phyloP scores from a whole-genome alignment of 1,139 yeast genomes.

The Lodderomyces theae region DNA sequence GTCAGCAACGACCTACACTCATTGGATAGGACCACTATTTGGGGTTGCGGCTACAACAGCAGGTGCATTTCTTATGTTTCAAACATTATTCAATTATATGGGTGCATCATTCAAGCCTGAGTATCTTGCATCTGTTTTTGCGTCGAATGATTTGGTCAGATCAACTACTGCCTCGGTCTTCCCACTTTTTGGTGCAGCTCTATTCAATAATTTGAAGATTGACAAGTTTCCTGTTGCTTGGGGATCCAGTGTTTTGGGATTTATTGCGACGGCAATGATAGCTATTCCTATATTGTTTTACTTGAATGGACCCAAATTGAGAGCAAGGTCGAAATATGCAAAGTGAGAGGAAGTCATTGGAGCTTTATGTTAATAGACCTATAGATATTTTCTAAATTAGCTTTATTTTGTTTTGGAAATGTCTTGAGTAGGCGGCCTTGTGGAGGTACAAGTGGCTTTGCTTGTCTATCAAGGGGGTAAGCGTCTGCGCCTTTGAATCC shows the following conservation, averaged over 20 bases:
- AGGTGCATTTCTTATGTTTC: constrained; percentile 42
- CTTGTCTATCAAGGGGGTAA: no score
- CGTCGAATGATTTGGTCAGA: constrained; percentile 53
- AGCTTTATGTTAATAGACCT: not conserved
- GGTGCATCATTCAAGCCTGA: constrained; percentile 30
- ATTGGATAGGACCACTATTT: constrained; percentile 45
- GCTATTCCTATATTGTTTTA: constrained; percentile 47
- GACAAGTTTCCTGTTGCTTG: constrained; percentile 53
- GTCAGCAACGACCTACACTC: constrained; percentile 39
- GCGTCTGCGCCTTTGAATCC: no score
- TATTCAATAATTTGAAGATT: constrained; percentile 46
- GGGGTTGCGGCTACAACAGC: constrained; percentile 40
- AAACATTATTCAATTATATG: constrained; percentile 35
- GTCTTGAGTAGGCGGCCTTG: no score
- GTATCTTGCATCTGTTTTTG: constrained; percentile 57
- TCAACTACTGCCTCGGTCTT: constrained; percentile 57
- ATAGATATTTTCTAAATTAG: no score
- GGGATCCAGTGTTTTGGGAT: constrained; percentile 52
- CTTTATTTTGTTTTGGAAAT: no score
- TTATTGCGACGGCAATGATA: constrained; percentile 40
- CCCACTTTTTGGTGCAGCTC: constrained; percentile 56
- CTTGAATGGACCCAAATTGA: constrained; percentile 47
- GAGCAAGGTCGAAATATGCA: constrained; percentile 47
- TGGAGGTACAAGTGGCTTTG: no score
- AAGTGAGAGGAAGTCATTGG: not conserved